Conservation (phyloP, 2,329 filamentous ascomycete species). For the Sporothrix curviconia region DNA sequence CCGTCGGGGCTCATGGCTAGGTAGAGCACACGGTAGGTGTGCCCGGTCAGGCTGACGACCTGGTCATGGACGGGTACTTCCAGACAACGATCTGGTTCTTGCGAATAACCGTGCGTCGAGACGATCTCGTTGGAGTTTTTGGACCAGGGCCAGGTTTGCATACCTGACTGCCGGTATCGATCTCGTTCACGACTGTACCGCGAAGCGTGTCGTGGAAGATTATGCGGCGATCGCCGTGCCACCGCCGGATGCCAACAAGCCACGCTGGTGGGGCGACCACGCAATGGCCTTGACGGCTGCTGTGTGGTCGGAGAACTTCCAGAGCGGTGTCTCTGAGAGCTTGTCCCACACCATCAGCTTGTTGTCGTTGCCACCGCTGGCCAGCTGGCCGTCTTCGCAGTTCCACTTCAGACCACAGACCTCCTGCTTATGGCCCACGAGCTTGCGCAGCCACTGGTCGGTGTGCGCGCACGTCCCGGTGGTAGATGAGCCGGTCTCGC, state of each 20-base stretch:
- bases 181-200: constrained; percentile 73
- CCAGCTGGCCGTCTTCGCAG: constrained; percentile 87
- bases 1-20: constrained; percentile 96
- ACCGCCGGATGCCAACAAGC: constrained; percentile 88
- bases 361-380: constrained; percentile 96
- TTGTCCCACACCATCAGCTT: constrained; percentile 99
- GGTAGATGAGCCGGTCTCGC: constrained; percentile 85
- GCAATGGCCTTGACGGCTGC: constrained; percentile 96
- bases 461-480: constrained; percentile 90
- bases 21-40: constrained; percentile 89
- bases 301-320: constrained; percentile 90
- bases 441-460: constrained; percentile 79
- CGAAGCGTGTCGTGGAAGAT: constrained; percentile 95
- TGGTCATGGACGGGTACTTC: constrained; percentile 99
- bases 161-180: constrained; percentile 97
- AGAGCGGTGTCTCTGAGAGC: constrained; percentile 81
- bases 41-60: constrained; percentile 87
- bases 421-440: constrained; percentile 95
- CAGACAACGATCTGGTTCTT: constrained; percentile 98
- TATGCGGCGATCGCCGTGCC: constrained; percentile 91
- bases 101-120: constrained; percentile 91
- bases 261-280: constrained; percentile 94
- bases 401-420: constrained; percentile 98
- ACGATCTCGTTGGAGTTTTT: constrained; percentile 98
- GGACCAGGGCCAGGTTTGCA: constrained; percentile 96